Percentiles rank a stretch among this genome's conserved stretches.
Conservation (phyloP, 2,329 filamentous ascomycete genomes). For the Penicillium sclerotigenum region DNA sequence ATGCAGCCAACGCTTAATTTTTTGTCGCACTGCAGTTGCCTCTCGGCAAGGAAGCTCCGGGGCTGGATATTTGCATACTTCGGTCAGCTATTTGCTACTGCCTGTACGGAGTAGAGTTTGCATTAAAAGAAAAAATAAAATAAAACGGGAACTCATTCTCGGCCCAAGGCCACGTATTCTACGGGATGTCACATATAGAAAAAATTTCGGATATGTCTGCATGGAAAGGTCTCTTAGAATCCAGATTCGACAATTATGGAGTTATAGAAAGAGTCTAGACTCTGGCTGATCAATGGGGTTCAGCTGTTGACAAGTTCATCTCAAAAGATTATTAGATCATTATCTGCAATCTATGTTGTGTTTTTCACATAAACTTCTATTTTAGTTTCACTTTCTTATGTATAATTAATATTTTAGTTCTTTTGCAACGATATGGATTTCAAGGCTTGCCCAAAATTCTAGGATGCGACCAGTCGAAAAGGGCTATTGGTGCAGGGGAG, state of each 20-base stretch:
- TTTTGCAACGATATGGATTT: not conserved
- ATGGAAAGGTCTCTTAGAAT: conserved; percentile 1
- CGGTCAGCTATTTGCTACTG: not conserved
- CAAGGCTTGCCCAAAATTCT: conserved; percentile 9
- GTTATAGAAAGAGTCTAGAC: conserved; percentile 2
- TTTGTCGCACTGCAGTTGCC: conserved; percentile 5
- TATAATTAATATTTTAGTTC: not conserved
- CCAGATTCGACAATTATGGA: not conserved
- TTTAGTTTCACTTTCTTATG: not conserved
- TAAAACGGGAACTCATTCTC: not conserved
- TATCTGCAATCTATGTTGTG: not conserved
- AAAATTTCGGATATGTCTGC: conserved; percentile 1
- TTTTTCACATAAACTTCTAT: not conserved
- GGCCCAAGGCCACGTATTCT: conserved; percentile 3
- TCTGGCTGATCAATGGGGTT: not conserved
- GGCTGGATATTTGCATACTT: not conserved
- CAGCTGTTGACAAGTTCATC: no score
- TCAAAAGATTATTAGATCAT: no score
- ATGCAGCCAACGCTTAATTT: conserved; percentile 15
- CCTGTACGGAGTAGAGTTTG: no score
- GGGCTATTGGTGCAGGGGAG: conserved; percentile 11
- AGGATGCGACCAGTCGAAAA: conserved; percentile 11
- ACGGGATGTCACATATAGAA: not conserved
- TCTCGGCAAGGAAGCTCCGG: not conserved
- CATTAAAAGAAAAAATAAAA: not conserved